Evolutionary conservation across 2,329 filamentous ascomycete genomes (phyloP).

Genomic region (Clathrospora elynae): DNA sequence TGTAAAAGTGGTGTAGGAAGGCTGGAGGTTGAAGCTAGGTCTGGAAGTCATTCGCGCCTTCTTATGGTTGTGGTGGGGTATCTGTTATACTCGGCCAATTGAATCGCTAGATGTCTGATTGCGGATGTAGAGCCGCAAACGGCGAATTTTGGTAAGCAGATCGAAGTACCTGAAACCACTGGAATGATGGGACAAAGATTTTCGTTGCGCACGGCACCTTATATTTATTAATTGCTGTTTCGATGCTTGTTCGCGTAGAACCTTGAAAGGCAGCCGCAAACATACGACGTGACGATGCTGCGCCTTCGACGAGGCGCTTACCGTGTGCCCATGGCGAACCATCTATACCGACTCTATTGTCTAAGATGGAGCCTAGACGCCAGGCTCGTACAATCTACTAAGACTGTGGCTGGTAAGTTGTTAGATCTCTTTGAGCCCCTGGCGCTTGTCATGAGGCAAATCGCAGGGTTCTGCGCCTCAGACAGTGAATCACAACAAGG

Average conservation of each 20-base stretch:
- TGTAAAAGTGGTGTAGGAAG: conserved; percentile 13
- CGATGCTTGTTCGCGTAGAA: no score
- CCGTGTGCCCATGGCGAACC: no score
- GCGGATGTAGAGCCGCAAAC: no score
- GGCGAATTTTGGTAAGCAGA: no score
- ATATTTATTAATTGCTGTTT: no score
- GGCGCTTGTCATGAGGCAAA: conserved; percentile 8
- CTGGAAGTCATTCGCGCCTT: conserved; percentile 10
- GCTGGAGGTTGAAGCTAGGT: conserved; percentile 17
- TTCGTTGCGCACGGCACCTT: no score
- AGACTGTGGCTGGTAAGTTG: neutral
- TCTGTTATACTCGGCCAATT: conserved; percentile 15
- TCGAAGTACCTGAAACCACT: no score
- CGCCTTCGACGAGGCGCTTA: neutral
- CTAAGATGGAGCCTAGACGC: no score
- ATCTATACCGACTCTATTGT: conserved; percentile 7
- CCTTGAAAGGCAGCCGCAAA: neutral
- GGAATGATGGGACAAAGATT: no score
- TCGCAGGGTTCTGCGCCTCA: conserved; percentile 1
- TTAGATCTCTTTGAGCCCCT: neutral
- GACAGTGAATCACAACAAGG: neutral
- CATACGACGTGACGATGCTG: neutral
- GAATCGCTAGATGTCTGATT: conserved; percentile 5
- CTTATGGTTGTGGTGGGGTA: conserved; percentile 14
- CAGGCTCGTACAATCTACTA: neutral